Base-by-base conservation (phyloP, 2,329 filamentous ascomycete species). In the Lasiodiplodia gonubiensis region DNA sequence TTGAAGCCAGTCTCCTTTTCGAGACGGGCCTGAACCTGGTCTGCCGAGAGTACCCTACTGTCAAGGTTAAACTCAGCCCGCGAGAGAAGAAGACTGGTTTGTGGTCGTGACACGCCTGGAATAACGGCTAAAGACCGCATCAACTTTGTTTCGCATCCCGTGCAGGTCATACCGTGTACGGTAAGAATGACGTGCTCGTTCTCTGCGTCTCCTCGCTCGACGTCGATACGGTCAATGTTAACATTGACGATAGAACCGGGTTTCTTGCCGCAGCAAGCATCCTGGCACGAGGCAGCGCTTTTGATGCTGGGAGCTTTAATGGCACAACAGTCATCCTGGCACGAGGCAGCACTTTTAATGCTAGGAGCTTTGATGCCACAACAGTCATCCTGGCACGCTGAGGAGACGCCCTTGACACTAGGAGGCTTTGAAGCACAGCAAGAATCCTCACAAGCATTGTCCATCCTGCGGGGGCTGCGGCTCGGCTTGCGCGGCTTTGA, bases 131-230 rank as follows among this genome's bases (percentile, higher is more conserved):
- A 80, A 0, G 85, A 86, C 79, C 25, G 79, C 72, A 64, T 71
- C 21, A 93, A 82, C 71, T 90, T 90, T 1, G 84, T 88, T 72
- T 90, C 89, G 75, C 90, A 93, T 1, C 90, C 90, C 0, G 88
- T 88, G 70, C 91, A 93, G 2, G 89, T 92, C 87, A 93, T 89
- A 1, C 91, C 90, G 7, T 84, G 82, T 33, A 92, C 84, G 51
- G 80, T 85, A 10, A 92, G 79, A 18, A 88, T 76, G 8, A 91
- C 79, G 71, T 86, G 87, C 68, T 91, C 86, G 2, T 72, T 75
- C 4, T 69, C 68, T 10, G 68, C 54, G 57, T 63, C 16, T 6
- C 73, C 73, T 39, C 70, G 73, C 68, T 79, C 79, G 12, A 72
- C 21, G 48, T 75, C 72, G 3, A 66, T 5, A 1, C 5, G 33